Evolutionary conservation across 768 basidiomycete genomes (phyloP), one percentile per base, ranked within the genome.

Genomic region (Candolleomyces eurysporus): DNA sequence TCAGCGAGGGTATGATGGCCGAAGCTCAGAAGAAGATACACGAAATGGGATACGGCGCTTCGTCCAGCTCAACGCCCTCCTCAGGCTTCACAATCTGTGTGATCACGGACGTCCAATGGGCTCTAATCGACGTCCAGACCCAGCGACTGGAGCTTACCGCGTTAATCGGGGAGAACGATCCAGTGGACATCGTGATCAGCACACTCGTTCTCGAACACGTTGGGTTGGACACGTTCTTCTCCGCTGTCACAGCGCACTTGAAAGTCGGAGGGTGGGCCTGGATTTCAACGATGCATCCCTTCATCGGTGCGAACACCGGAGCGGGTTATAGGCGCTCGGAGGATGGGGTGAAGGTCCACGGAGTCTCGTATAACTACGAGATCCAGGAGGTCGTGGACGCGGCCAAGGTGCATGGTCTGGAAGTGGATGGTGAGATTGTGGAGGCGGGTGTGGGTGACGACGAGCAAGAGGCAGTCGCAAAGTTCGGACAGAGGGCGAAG

Each of bases 181-280:
- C 45, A 17, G 57, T 59, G 45, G 61, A 63, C 32, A 57, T 50
- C 22, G 22, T 63, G 9, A 48, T 63, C 57, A 63, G 61, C 45
- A 63, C 61, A 10, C 58, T 63, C n/a, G 61, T 63, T 6, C 52
- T 63, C n/a, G 61, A 59, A 40, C 61, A 63, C 30, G 61, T 63
- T 13, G 46, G 13, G 11, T 32, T 63, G 43, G 45, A 63, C 51
- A 17, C 51, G 3, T 63, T 63, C 53, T 63, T 59, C 52, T 22
- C 48, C 19, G 31, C 58, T 8, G 14, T 63, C 17, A 50, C 42
- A 8, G 39, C 3, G 8, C 51, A 45, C 16, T 32, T 63, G 30
- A 63, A 59, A 30, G 21, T 31, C 39, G 58, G 58, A 6, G 58
- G 57, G 16, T 63, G 61, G 61, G 61, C 61, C 5, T 63, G 61